Conservation (phyloP, 2,329 filamentous ascomycete genomes). For the Myriosclerotinia curreyana region DNA sequence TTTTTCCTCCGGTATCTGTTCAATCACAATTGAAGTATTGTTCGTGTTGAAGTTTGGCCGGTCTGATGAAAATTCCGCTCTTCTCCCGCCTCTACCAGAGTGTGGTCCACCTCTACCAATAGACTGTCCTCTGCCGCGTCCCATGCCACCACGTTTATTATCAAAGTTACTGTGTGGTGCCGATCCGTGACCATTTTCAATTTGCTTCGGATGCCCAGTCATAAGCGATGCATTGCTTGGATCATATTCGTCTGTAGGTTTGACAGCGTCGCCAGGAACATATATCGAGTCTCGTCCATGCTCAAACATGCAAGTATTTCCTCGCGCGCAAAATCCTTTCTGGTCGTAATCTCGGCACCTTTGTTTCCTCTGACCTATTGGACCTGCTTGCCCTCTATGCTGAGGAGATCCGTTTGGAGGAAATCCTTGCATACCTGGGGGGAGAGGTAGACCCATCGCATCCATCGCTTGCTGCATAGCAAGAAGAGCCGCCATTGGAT, state of each 20-base stretch:
- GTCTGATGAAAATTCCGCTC: slow-evolving; percentile 60
- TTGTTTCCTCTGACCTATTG: slow-evolving; percentile 32
- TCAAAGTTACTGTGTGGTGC: slow-evolving; percentile 12
- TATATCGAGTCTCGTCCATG: slow-evolving; percentile 57
- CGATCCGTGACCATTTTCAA: slow-evolving; percentile 18
- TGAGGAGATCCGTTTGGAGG: slow-evolving; percentile 26
- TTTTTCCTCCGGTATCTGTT: slow-evolving; percentile 71
- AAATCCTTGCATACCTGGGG: slow-evolving; percentile 42
- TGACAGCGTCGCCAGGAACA: slow-evolving; percentile 34
- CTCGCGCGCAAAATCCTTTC: slow-evolving; percentile 68
- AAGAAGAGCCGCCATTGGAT: slow-evolving; percentile 60
- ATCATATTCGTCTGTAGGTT: slow-evolving; percentile 52
- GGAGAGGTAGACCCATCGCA: slow-evolving; percentile 51
- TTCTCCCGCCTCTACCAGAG: slow-evolving; percentile 32
- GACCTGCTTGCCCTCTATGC: not conserved
- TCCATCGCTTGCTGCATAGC: slow-evolving; percentile 49
- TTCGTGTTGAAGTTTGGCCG: slow-evolving; percentile 60
- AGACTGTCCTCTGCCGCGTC: slow-evolving; percentile 37
- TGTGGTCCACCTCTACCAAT: slow-evolving; percentile 33
- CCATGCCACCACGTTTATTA: slow-evolving; percentile 33
- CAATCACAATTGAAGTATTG: slow-evolving; percentile 69
- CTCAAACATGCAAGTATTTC: slow-evolving; percentile 65
- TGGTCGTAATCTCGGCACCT: slow-evolving; percentile 68
- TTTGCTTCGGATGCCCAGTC: slow-evolving; percentile 32
- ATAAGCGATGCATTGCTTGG: slow-evolving; percentile 51